These are phyloP conservation scores for Eucalyptus viminalis DNA, from an alignment of 345 rosid species.

Conservation along the genomic window DNA sequence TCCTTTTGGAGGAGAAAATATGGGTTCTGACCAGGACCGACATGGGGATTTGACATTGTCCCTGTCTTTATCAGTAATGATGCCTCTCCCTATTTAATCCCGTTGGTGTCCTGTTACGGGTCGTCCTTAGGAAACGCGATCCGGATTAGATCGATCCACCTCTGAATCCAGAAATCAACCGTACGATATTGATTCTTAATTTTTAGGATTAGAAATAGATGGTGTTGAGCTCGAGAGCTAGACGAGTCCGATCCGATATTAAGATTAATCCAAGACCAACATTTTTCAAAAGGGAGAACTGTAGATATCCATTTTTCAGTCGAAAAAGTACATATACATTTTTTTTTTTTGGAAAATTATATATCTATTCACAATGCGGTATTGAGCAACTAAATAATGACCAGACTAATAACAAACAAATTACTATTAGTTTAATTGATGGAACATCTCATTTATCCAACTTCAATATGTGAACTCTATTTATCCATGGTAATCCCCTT, in stretches of 20 bases:
- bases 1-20: not conserved
- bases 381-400: no score
- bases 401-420: not conserved
- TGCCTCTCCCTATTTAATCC: not conserved
- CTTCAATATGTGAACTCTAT: not conserved
- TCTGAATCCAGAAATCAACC: not conserved
- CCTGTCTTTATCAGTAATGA: not conserved
- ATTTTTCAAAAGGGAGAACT: not conserved
- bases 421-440: not conserved
- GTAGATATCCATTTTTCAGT: no score
- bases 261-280: not conserved
- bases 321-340: no score
- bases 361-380: accelerated
- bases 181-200: not conserved
- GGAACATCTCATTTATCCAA: not conserved
- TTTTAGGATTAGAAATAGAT: not conserved
- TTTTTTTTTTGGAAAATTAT: no score
- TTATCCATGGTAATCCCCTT: no score
- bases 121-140: not conserved
- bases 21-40: not conserved
- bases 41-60: not conserved
- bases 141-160: not conserved
- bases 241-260: no score
- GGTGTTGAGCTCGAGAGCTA: not conserved
- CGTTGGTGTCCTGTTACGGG: not conserved